A percentile compares a stretch with the other conserved stretches of the same genome.
These are phyloP conservation scores for Pyrus hybrid DNA, from an alignment of 331 rosid species.

Conservation along the genomic window DNA sequence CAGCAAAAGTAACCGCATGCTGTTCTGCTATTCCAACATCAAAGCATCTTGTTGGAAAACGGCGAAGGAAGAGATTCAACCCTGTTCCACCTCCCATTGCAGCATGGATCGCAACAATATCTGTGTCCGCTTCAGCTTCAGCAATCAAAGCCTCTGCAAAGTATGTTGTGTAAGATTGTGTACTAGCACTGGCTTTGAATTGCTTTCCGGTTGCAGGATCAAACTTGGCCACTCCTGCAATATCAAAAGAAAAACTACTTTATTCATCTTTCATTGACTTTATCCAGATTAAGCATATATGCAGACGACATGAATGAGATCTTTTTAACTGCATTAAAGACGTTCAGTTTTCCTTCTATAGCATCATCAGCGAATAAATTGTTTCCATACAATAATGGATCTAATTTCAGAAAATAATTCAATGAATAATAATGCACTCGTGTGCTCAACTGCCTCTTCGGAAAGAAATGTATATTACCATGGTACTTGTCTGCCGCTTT, in stretches of 20 bases:
- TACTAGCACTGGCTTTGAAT: slow-evolving; percentile 53
- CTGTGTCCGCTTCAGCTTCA: slow-evolving; percentile 84
- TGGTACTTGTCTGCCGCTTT: slow-evolving; percentile 93
- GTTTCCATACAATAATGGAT: not conserved
- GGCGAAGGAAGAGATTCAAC: slow-evolving; percentile 83
- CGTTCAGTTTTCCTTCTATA: not conserved
- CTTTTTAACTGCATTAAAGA: not conserved
- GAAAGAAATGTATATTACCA: slow-evolving; percentile 35
- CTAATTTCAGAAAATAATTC: not conserved
- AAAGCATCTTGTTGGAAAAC: slow-evolving; percentile 90
- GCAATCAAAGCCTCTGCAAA: slow-evolving; percentile 97
- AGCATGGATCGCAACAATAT: slow-evolving; percentile 86
- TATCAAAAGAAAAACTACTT: slow-evolving; percentile 6
- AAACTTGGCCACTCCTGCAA: slow-evolving; percentile 81
- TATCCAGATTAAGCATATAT: not conserved
- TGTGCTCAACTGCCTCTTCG: not conserved
- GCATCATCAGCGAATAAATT: not conserved
- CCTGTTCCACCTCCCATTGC: slow-evolving; percentile 99
- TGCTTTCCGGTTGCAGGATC: slow-evolving; percentile 92
- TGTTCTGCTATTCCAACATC: slow-evolving; percentile 98
- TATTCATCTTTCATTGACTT: not conserved
- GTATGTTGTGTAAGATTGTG: slow-evolving; percentile 88
- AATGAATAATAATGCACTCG: not conserved
- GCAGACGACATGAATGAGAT: not conserved
- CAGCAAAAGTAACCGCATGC: slow-evolving; percentile 92